phyloP scores from a whole-genome alignment of 1,284 basidiomycete genomes.

The Melampsora larici-populina region DNA sequence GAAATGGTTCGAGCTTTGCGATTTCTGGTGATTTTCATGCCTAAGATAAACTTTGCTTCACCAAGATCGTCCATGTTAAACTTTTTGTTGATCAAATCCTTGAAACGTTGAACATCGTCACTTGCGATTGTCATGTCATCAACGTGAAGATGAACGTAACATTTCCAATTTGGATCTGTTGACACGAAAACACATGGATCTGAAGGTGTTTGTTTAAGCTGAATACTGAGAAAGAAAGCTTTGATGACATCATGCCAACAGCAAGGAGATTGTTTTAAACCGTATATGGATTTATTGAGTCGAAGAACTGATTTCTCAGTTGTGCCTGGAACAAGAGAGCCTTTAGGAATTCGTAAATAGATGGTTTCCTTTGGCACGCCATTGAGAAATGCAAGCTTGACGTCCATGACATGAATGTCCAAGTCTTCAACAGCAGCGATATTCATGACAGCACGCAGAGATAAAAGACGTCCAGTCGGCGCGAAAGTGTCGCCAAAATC shows the following conservation, averaged over 20 bases:
- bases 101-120: background rate
- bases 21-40: background rate
- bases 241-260: constrained; percentile 5
- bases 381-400: background rate
- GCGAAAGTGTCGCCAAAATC: no score
- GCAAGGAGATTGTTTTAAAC: constrained; percentile 17
- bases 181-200: constrained; percentile 8
- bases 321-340: background rate
- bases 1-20: background rate
- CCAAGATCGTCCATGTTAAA: background rate
- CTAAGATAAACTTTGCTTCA: background rate
- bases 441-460: no score
- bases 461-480: no score
- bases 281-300: constrained; percentile 19
- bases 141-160: background rate
- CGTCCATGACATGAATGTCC: background rate
- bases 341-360: background rate
- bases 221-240: constrained; percentile 2
- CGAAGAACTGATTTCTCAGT: background rate
- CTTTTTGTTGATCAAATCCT: background rate
- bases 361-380: background rate
- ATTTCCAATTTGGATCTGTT: no score
- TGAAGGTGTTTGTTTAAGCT: background rate
- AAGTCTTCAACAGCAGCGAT: no score
- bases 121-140: background rate